Base-by-base conservation (phyloP, 2,329 filamentous ascomycete genomes). In the Cordyceps tenuipes region DNA sequence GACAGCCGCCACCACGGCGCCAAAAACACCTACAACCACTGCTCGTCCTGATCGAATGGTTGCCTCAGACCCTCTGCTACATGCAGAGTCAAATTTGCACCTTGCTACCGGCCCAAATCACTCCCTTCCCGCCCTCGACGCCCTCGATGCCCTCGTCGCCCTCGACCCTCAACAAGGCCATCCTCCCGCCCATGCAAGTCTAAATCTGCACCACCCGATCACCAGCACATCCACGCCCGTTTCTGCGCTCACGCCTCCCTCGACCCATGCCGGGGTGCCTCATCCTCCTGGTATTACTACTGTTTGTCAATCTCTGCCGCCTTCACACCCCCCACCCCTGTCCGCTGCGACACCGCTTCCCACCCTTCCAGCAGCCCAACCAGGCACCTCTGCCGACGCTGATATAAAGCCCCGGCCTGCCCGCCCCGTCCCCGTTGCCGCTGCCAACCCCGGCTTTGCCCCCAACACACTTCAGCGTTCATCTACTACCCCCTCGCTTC, bases 331-430 rank as follows among this genome's bases (percentile, higher is more conserved):
- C 58, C 41, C 29, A 41, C 55, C 60, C 60, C 56, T 59, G 50
- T 34, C 60, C 36, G 49, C 55, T 46, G 43, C 60, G 55, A 62
- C 60, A 62, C 50, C 56, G 43, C 60, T 36, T 36, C 36, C 19
- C 34, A 60, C 19, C 26, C n/a, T n/a, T 43, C 31, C 57, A 10
- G 8, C 55, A 54, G 43, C 57, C 49, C 57, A 60, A 60, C 57
- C 57, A 60, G 59, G 31, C 39, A 43, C 47, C 29, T 41, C 48
- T 49, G 54, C 41, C n/a, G 43, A 39, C 6, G 31, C 53, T 52
- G 59, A 61, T 61, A 61, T 57, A 61, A 62, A 58, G 50, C 12
- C 49, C 43, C 48, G 49, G 9, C 41, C 54, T 26, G 21, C 17
- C 55, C 60, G 47, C 55, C 47, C 19, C 46, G n/a, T 44, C 12